phyloP scores from a whole-genome alignment of 768 basidiomycete species.

The Rhizopogon roseolus region DNA sequence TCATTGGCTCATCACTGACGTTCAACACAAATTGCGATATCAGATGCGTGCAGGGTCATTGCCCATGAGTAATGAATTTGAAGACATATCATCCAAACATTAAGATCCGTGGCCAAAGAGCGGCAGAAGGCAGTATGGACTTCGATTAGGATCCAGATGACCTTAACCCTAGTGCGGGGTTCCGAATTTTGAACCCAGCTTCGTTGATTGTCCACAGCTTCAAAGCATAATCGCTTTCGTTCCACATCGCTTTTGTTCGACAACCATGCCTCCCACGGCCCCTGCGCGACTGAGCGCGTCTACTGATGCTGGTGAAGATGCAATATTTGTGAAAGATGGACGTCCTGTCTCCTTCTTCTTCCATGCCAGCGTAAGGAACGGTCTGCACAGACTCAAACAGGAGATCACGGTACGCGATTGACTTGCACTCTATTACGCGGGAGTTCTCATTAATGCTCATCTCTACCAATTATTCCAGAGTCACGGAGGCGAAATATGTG shows the following conservation, averaged over 20 bases:
- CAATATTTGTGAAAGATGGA: slow-evolving; percentile 20
- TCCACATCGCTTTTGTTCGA: no score
- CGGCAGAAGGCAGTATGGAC: not conserved
- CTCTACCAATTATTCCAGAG: slow-evolving; percentile 4
- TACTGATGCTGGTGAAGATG: slow-evolving; percentile 1
- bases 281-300: not conserved
- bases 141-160: slow-evolving; percentile 1
- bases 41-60: no score
- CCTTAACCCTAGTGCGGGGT: slow-evolving; percentile 27
- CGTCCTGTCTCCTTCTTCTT: slow-evolving; percentile 21
- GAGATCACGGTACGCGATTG: slow-evolving; percentile 15
- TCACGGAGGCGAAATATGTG: slow-evolving; percentile 16
- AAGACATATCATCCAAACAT: no score
- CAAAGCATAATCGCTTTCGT: no score
- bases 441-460: not conserved
- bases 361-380: slow-evolving; percentile 21
- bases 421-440: not conserved
- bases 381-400: slow-evolving; percentile 10
- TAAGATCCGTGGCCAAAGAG: no score
- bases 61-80: no score
- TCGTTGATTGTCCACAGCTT: not conserved
- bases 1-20: no score
- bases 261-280: not conserved
- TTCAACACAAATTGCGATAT: no score
- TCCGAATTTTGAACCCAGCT: slow-evolving; percentile 13